Percentiles rank a stretch among this genome's conserved stretches.
Conservation (phyloP, 2,329 filamentous ascomycete genomes). For the Tolypocladium ophioglossoides region DNA sequence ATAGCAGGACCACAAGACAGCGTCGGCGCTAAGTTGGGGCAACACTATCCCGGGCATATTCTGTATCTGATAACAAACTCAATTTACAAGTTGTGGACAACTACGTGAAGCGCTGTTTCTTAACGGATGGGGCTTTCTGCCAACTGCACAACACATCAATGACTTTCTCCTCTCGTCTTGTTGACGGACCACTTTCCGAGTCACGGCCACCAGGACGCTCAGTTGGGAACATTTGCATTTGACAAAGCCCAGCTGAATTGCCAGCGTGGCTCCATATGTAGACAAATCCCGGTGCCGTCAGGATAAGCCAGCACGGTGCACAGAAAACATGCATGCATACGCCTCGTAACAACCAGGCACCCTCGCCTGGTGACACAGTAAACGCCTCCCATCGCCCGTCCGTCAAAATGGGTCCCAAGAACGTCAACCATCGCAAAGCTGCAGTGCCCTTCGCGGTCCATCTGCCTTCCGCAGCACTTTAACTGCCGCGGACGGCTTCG, state of each 20-base stretch:
- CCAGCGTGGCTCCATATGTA: neutral
- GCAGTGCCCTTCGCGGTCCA: neutral
- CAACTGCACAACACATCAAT: neutral
- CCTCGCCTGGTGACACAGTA: constrained; percentile 1
- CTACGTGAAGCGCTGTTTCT: too few relatives aligned
- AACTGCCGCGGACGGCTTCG: neutral
- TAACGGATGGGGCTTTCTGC: neutral
- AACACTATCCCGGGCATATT: too few relatives aligned
- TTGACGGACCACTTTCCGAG: neutral
- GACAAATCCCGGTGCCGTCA: neutral
- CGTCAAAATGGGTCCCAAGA: neutral
- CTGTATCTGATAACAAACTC: too few relatives aligned
- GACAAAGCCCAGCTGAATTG: neutral
- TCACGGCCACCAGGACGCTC: neutral
- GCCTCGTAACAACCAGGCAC: neutral
- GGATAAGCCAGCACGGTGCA: neutral
- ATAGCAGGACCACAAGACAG: too few relatives aligned
- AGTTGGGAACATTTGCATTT: neutral
- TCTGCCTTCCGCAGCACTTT: neutral
- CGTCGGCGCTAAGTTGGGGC: too few relatives aligned
- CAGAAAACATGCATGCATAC: constrained; percentile 2
- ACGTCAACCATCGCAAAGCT: neutral
- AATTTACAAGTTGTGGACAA: too few relatives aligned
- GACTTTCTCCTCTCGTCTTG: neutral
- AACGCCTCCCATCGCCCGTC: constrained; percentile 1